Base-by-base conservation (phyloP, 169 alveolate genomes). In the Ichthyophthirius multifiliis region DNA sequence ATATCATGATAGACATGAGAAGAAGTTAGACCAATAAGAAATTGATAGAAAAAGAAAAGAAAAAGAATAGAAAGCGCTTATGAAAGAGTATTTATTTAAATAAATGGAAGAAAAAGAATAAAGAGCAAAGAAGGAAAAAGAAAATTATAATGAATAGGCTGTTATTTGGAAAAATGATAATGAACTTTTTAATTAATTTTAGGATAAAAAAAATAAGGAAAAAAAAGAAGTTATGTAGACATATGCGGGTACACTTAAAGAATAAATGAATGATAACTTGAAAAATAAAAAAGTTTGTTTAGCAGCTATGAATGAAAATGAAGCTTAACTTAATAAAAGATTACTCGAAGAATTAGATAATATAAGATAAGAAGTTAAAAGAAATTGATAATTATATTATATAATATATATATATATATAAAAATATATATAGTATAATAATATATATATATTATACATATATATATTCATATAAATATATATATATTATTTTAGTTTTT, bases 31-130 rank as follows among this genome's bases (percentile, higher is more conserved):
- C 30, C 75, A 81, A 55, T 20, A 47, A 44, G 86, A 81, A 39
- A 62, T 41, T 39, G 75, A 73, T 18, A 27, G 44, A 20, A 39
- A 81, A 37, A 46, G 3, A 43, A 71, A 81, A 44, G 41, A 37
- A 41, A 27, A 48, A 65, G 76, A 81, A 18, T 27, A 47, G 1
- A 81, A 81, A 41, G 27, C 45, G 10, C 18, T 43, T 23, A 67
- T 76, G 39, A 46, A 76, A 48, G 79, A 81, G 1, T 81, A 81
- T 31, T 44, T 81, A 20, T 67, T 67, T 73, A 71, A 73, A 35
- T 35, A 81, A 48, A 81, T 81, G 86, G 82, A 74, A 23, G 86
- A 81, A 71, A 81, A 41, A 39, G 63, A 67, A 12, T 9, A 67
- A 39, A 41, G 77, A 35, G 18, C 30, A 39, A 27, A 31, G 3